Evolutionary conservation across 2,329 filamentous ascomycete species (phyloP), one percentile per base, ranked within the genome.

Genomic region (Exophiala xenobiotica): DNA sequence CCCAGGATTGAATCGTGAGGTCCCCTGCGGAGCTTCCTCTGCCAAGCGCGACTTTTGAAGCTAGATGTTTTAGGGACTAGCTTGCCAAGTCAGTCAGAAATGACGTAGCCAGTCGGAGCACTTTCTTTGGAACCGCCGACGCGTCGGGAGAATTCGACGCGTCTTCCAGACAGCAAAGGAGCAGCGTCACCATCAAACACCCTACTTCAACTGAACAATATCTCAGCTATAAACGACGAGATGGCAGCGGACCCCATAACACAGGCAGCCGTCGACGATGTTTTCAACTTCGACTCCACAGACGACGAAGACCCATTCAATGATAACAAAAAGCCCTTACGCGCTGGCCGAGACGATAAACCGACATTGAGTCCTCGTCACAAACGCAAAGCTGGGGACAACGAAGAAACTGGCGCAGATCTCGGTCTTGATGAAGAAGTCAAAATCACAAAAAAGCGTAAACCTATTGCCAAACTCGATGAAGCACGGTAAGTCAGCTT

Each of bases 361-460:
- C 20, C 57, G 46, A 53, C 47, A 53, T 37, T 45, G 56, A 24
- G 47, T 50, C 38, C 63, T 48, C 19, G 51, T 16, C 40, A 45
- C 33, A 65, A 81, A 53, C 68, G 71, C 19, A 73, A 77, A n/a
- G 74, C 72, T 16, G 73, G 68, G 46, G 66, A 73, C 18, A 20
- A 66, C 26, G 66, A 69, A 53, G 78, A 75, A 56, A 79, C 80
- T 60, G 76, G 78, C 22, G 77, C 74, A 6, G 77, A 77, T 1
- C 72, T 95, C 2, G 90, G 91, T 39, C 83, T 96, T 50, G 91
- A 97, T 59, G 83, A 95, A 64, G 89, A 95, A 63, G 81, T 99
- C 46, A 85, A 88, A 49, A 79, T 96, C 3, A 81, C 80, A 33
- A 96, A 89, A 71, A 87, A 87, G 62, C 80, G 84, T 27, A 79